Evolutionary conservation across 306 rosid genomes (phyloP).

Genomic region (Vigna trinervia): DNA sequence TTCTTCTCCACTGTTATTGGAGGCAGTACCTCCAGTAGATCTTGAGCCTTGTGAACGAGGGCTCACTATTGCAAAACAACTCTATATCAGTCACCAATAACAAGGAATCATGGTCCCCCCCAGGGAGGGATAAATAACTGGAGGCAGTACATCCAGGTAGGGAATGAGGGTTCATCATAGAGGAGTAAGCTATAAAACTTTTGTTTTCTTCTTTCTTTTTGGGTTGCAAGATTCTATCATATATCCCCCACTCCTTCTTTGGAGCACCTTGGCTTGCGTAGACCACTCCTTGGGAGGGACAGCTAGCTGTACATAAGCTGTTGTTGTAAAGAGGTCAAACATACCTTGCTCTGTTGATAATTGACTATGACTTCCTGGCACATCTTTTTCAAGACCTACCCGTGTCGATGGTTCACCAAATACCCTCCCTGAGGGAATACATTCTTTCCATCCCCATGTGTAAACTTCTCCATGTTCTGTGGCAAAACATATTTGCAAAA

Average conservation of each 20-base stretch:
- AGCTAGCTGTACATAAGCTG: conserved; percentile 23
- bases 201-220: conserved; percentile 16
- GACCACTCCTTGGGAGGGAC: conserved; percentile 26
- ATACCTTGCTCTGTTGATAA: conserved; percentile 69
- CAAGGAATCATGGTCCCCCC: conserved; percentile 15
- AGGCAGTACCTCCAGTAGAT: conserved; percentile 54
- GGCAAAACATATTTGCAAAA: conserved; percentile 1
- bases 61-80: conserved; percentile 60
- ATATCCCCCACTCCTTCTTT: conserved; percentile 4
- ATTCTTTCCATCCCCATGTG: conserved; percentile 97
- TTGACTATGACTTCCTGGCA: conserved; percentile 59
- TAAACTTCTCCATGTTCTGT: conserved; percentile 73
- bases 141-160: conserved; percentile 26
- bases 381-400: conserved; percentile 56
- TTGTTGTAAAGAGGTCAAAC: conserved; percentile 20
- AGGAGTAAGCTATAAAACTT: conserved; percentile 14
- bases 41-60: conserved; percentile 65
- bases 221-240: background rate
- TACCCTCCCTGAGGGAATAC: conserved; percentile 86
- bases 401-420: conserved; percentile 57
- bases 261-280: conserved; percentile 19
- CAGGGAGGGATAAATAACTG: conserved; percentile 25
- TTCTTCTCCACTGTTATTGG: conserved; percentile 63
- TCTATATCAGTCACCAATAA: conserved; percentile 35
- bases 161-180: conserved; percentile 35